Base-by-base conservation (phyloP, 2,329 filamentous ascomycete genomes). In the Exophiala lecanii-corni region DNA sequence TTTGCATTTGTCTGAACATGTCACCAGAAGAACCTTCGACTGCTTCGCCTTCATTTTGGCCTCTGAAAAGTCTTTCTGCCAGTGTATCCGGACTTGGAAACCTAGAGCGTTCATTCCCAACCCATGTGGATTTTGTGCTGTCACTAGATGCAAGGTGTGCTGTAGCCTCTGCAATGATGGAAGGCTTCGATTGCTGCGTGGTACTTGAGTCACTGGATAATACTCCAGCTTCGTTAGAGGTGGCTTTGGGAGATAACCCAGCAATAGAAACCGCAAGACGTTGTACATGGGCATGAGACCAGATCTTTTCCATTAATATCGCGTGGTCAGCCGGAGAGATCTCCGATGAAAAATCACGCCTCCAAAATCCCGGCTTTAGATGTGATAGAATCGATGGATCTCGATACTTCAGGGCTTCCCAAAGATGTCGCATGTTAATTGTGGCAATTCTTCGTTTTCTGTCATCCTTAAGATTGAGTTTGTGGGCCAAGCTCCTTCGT, bases 371-470 rank as follows among this genome's bases (percentile, higher is more conserved):
- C 4, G 51, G 40, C 39, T 49, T 15, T 26, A 50, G 38, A 39
- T 54, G 25, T 42, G 49, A 20, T 21, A 50, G 38, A 12, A 51
- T 30, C 3, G 49, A 41, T 10, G 45, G 42, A 41, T 59, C 37
- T 64, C 56, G 49, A 59, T 60, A 45, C 60, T 58, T 53, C 39
- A 85, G 66, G 77, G 84, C 82, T 43, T 76, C 73, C 54, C 77
- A 73, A 2, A 85, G 66, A 59, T 86, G 80, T 9, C 80, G 70
- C 43, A 82, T 66, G 53, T 86, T 86, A 50, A 84, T 78, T 25
- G 71, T 70, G 40, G 67, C 58, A 21, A 69, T 73, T 17, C 72
- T 65, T 41, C 60, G 62, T 50, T 68, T 72, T 39, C 70, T 65
- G 43, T 78, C 74, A 33, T 45, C 33, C 32, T 50, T 40, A 34